Percentiles rank a stretch among this genome's conserved stretches.
These are phyloP conservation scores for Lolium perenne DNA, from an alignment of 176 grass and related monocot species.

Conservation along the genomic window DNA sequence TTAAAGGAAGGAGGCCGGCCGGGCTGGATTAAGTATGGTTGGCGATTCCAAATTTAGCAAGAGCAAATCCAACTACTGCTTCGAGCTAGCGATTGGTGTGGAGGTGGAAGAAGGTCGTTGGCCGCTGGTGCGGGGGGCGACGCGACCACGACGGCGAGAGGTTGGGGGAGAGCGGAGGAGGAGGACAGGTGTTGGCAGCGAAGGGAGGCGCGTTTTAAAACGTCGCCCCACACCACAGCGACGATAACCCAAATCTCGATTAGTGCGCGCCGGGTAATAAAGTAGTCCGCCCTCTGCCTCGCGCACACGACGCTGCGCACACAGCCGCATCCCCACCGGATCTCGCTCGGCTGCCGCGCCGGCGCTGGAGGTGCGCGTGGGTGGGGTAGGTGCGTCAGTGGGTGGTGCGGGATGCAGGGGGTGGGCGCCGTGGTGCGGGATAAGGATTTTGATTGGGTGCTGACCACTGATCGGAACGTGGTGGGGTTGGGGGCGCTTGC, in stretches of 20 bases:
- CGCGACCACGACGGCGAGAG: slow-evolving; percentile 53
- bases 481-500: slow-evolving; percentile 27
- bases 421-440: background rate
- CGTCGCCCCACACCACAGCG: background rate
- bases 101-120: slow-evolving; percentile 46
- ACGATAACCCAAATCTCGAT: slow-evolving; percentile 18
- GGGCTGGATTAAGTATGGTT: slow-evolving; percentile 25
- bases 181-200: slow-evolving; percentile 57
- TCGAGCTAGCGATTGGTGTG: background rate
- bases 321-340: background rate
- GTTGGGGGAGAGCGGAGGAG: background rate
- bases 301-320: slow-evolving; percentile 33
- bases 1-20: slow-evolving; percentile 5
- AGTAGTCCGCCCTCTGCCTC: slow-evolving; percentile 17
- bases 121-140: background rate
- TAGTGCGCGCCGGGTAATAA: slow-evolving; percentile 52
- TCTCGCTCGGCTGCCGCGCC: too few species aligned
- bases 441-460: background rate
- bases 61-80: background rate
- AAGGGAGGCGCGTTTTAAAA: slow-evolving; percentile 41
- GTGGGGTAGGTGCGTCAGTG: background rate
- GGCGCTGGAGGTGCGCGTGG: background rate
- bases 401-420: rapidly evolving
- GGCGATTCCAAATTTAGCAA: slow-evolving; percentile 28
- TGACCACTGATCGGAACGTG: slow-evolving; percentile 27